phyloP scores from a whole-genome alignment of 2,329 filamentous ascomycete species.

The Trichoderma lentiforme region DNA sequence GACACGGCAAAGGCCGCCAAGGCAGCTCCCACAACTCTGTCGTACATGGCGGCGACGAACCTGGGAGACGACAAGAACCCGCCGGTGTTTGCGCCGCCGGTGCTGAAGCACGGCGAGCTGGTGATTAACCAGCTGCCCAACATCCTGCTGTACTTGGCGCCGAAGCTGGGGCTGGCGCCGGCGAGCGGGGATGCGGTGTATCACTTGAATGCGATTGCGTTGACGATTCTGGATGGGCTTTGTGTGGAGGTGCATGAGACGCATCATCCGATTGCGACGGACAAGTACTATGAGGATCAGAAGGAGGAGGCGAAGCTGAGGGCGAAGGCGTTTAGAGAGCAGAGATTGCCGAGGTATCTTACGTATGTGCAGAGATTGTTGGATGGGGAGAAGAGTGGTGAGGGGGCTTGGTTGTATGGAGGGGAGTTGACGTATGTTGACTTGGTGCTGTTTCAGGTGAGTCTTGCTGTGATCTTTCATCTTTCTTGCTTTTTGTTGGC shows the following conservation, averaged over 20 bases:
- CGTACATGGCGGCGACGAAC: conserved; percentile 44
- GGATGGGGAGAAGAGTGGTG: conserved; percentile 49
- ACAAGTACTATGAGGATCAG: conserved; percentile 71
- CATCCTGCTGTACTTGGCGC: conserved; percentile 68
- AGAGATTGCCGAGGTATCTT: conserved; percentile 69
- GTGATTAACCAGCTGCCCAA: conserved; percentile 67
- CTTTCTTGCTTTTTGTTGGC: neutral
- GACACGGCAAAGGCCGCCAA: conserved; percentile 46
- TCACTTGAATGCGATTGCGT: conserved; percentile 58
- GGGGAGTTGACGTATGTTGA: conserved; percentile 67
- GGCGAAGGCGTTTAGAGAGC: conserved; percentile 55
- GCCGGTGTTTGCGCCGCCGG: conserved; percentile 64
- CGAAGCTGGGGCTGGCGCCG: conserved; percentile 54
- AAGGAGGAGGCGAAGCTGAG: conserved; percentile 61
- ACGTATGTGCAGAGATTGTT: conserved; percentile 67
- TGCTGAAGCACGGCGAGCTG: conserved; percentile 60
- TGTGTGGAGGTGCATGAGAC: conserved; percentile 71
- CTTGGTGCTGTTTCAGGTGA: conserved; percentile 67
- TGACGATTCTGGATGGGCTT: conserved; percentile 69
- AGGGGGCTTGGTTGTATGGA: conserved; percentile 64
- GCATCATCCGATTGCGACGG: conserved; percentile 65
- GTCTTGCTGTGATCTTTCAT: conserved; percentile 16
- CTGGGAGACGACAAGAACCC: conserved; percentile 56
- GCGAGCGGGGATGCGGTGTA: conserved; percentile 45
- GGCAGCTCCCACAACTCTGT: conserved; percentile 49